Percentiles rank a stretch among this genome's conserved stretches.
phyloP scores from a whole-genome alignment of 108 stramenopile species.

The Skeletonema menzelii region DNA sequence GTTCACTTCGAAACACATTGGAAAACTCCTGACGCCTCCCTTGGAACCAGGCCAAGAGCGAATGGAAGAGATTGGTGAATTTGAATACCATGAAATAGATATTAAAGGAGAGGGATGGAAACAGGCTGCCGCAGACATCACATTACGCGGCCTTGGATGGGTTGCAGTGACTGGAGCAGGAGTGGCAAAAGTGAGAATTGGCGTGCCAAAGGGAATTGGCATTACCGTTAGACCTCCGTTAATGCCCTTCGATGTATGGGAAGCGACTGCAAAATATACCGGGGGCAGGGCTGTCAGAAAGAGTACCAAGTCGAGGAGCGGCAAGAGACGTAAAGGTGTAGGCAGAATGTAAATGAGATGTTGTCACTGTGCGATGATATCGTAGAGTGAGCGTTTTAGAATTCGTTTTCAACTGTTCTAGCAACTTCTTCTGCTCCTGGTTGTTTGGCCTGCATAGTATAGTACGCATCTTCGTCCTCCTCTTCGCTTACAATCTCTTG shows the following conservation, averaged over 20 bases:
- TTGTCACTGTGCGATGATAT: no score
- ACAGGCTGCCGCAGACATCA: conserved; percentile 92
- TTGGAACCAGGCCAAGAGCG: conserved; percentile 75
- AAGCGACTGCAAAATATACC: conserved; percentile 83
- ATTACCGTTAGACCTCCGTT: conserved; percentile 82
- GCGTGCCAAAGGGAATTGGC: conserved; percentile 86
- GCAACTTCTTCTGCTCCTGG: no score
- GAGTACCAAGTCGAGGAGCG: conserved; percentile 42
- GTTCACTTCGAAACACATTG: conserved; percentile 86
- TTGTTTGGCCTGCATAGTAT: no score
- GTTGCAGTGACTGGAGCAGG: conserved; percentile 95
- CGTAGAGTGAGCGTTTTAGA: no score
- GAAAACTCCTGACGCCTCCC: conserved; percentile 92
- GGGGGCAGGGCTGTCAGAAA: conserved; percentile 80
- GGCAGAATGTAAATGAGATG: not conserved
- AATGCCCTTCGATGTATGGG: conserved; percentile 93
- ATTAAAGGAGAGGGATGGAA: conserved; percentile 93
- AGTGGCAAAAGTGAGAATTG: conserved; percentile 66
- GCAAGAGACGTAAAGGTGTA: not conserved
- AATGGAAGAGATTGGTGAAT: conserved; percentile 84
- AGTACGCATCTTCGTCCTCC: no score
- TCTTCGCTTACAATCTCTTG: no score
- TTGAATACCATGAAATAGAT: conserved; percentile 82
- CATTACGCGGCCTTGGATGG: conserved; percentile 95
- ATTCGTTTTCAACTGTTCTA: no score